Conservation (phyloP, 1,284 basidiomycete genomes). For the Austroboletus novae-zelandiae region DNA sequence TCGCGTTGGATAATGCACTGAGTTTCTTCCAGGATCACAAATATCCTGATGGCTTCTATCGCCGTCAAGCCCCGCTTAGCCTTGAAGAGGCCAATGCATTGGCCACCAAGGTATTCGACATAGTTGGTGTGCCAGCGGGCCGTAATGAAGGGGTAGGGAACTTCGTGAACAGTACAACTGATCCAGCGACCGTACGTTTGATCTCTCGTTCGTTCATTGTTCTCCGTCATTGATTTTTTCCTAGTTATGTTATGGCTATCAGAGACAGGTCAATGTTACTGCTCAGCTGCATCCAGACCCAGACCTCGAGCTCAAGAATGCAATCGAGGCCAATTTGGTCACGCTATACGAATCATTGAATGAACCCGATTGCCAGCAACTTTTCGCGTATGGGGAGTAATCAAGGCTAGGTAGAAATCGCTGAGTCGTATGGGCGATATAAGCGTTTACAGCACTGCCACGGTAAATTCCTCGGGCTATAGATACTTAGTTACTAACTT, state of each 20-base stretch:
- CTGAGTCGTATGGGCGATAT: too few species aligned
- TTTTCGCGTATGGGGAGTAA: slow-evolving; percentile 16
- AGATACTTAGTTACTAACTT: too few species aligned
- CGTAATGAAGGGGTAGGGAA: slow-evolving; percentile 22
- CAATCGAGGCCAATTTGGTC: slow-evolving; percentile 25
- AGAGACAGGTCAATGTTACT: slow-evolving; percentile 22
- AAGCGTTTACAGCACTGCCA: too few species aligned
- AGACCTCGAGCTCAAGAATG: slow-evolving; percentile 14
- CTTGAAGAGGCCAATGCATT: slow-evolving; percentile 2
- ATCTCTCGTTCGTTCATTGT: neutral
- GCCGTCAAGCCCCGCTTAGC: slow-evolving; percentile 20
- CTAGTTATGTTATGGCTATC: slow-evolving; percentile 21
- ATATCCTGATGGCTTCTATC: slow-evolving; percentile 24
- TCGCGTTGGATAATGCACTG: slow-evolving; percentile 13
- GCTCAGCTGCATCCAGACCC: slow-evolving; percentile 23
- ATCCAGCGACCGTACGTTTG: slow-evolving; percentile 18
- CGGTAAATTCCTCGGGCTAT: too few species aligned
- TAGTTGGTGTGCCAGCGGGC: slow-evolving; percentile 16
- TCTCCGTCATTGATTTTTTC: slow-evolving; percentile 3
- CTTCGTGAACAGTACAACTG: slow-evolving; percentile 10
- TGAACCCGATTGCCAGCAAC: slow-evolving; percentile 16
- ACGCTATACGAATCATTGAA: slow-evolving; percentile 21
- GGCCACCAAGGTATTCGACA: neutral
- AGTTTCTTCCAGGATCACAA: slow-evolving; percentile 18
- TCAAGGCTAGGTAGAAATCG: too few species aligned